phyloP scores from a whole-genome alignment of 306 rosid genomes.

The Rubus parviflorus region DNA sequence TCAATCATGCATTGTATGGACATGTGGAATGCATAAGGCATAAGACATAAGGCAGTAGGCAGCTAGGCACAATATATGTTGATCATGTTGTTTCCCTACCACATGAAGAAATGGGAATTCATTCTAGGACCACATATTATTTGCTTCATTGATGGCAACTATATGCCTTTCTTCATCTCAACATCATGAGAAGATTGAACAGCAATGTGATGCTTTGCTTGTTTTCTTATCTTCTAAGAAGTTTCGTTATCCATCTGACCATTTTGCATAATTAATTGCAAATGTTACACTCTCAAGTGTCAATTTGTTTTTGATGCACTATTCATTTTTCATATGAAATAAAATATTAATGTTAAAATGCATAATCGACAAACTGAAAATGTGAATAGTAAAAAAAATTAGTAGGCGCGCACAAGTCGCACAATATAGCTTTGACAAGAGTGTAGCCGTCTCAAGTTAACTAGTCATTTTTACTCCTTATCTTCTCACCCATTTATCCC shows the following conservation, averaged over 20 bases:
- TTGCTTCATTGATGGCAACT: constrained; percentile 12
- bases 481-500: background rate
- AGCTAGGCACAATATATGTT: background rate
- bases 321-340: too few species aligned
- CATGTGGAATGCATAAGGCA: constrained; percentile 6
- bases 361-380: too few species aligned
- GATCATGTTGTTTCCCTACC: constrained; percentile 6
- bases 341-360: too few species aligned
- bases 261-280: too few species aligned
- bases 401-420: too few species aligned
- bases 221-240: background rate
- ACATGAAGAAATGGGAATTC: constrained; percentile 13
- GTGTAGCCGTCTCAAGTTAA: too few species aligned
- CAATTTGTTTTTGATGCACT: too few species aligned
- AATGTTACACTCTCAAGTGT: too few species aligned
- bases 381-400: too few species aligned
- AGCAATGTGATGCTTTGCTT: background rate
- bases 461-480: too few species aligned
- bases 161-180: background rate
- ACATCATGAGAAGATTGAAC: constrained; percentile 2
- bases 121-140: background rate
- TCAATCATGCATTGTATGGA: constrained; percentile 19
- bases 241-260: background rate
- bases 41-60: background rate
- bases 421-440: too few species aligned